These are phyloP conservation scores for Saccharomyces hybrid DNA, from an alignment of 1,139 yeast genomes.

Conservation along the genomic window DNA sequence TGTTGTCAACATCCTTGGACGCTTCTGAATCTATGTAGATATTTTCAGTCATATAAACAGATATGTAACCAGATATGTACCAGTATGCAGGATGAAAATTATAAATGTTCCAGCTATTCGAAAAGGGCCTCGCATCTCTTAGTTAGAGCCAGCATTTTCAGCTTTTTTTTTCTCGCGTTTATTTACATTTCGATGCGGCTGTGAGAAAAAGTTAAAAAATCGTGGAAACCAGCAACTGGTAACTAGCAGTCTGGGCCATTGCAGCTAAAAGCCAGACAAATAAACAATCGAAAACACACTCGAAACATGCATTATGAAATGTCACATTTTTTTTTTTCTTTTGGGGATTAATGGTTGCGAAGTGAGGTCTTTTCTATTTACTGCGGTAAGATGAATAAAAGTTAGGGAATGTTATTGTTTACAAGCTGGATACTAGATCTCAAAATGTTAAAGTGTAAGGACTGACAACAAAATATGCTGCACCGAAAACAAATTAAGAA, in stretches of 20 bases:
- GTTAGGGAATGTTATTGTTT: not conserved
- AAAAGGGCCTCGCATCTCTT: not conserved
- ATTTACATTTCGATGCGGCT: not conserved
- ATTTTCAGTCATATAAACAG: not conserved
- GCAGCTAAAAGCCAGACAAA: not conserved
- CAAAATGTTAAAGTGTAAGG: not conserved
- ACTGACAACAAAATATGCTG: not conserved
- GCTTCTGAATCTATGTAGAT: not conserved
- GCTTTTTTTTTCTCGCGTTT: not conserved
- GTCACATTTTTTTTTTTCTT: not conserved
- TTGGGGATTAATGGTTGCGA: not conserved
- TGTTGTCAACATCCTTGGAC: constrained; percentile 64
- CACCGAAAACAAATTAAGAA: not conserved
- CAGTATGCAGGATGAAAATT: not conserved
- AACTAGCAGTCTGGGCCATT: not conserved
- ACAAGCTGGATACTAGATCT: not conserved
- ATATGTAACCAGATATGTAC: not conserved
- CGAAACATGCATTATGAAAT: not conserved
- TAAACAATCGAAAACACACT: not conserved
- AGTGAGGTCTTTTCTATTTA: not conserved
- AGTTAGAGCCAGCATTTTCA: not conserved
- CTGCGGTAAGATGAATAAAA: not conserved
- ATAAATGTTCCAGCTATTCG: not conserved
- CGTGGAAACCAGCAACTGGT: not conserved
- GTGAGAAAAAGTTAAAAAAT: not conserved